Evolutionary conservation across 2,329 filamentous ascomycete genomes (phyloP).

Genomic region (Gnomoniopsis smithogilvyi): DNA sequence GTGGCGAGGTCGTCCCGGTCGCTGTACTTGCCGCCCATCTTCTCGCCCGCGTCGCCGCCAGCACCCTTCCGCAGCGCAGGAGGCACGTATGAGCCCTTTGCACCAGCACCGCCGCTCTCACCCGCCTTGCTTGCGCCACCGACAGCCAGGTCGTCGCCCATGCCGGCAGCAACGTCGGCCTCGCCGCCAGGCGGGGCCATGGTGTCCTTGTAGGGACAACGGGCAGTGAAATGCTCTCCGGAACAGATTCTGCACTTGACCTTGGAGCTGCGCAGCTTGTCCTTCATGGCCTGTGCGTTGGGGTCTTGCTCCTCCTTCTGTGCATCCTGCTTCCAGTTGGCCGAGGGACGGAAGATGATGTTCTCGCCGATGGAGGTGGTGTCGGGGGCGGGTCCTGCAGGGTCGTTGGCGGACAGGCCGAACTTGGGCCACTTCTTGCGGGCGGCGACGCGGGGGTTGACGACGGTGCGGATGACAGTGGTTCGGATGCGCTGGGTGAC

Average conservation of each 20-base stretch:
- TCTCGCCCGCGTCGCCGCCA: slow-evolving; percentile 64
- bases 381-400: slow-evolving; percentile 76
- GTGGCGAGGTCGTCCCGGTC: slow-evolving; percentile 97
- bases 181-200: slow-evolving; percentile 77
- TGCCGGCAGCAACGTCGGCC: slow-evolving; percentile 53
- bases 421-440: slow-evolving; percentile 94
- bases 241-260: slow-evolving; percentile 99
- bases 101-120: slow-evolving; percentile 60
- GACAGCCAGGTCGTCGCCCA: slow-evolving; percentile 44
- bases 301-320: slow-evolving; percentile 72
- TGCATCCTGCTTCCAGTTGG: slow-evolving; percentile 90
- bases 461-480: slow-evolving; percentile 84
- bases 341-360: slow-evolving; percentile 90
- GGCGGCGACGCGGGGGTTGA: slow-evolving; percentile 95
- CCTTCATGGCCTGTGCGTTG: slow-evolving; percentile 72
- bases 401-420: slow-evolving; percentile 82
- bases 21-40: slow-evolving; percentile 84
- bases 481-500: slow-evolving; percentile 93
- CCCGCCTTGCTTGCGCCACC: slow-evolving; percentile 46
- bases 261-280: slow-evolving; percentile 95
- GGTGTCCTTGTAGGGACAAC: slow-evolving; percentile 99
- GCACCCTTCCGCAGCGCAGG: slow-evolving; percentile 79
- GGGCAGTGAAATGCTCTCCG: slow-evolving; percentile 98
- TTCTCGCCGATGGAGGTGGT: slow-evolving; percentile 96
- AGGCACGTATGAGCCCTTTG: slow-evolving; percentile 86